Evolutionary conservation across 257 asterid genomes (phyloP).

Genomic region (Capsicum pubescens): DNA sequence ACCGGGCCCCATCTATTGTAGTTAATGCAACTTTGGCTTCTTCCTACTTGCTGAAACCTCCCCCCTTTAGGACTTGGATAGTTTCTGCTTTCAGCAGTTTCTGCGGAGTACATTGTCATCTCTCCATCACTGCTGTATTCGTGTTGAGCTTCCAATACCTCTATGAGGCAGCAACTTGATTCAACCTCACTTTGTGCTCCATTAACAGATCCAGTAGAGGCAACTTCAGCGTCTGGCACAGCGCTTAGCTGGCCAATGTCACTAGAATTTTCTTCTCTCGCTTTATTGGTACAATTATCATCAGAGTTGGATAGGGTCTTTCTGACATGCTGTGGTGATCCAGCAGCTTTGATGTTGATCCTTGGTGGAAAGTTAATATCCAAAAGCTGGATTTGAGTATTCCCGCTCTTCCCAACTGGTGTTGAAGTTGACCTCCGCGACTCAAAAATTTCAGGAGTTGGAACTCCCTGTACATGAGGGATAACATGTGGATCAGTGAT

Average conservation of each 20-base stretch:
- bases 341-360: constrained; percentile 44
- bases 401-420: constrained; percentile 56
- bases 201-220: constrained; percentile 80
- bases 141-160: constrained; percentile 47
- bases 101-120: constrained; percentile 98
- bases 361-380: constrained; percentile 92
- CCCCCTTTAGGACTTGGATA: constrained; percentile 74
- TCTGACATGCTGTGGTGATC: constrained; percentile 49
- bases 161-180: constrained; percentile 65
- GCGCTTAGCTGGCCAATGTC: constrained; percentile 42
- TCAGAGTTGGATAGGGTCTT: constrained; percentile 46
- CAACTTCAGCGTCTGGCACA: constrained; percentile 58
- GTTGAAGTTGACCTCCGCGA: constrained; percentile 68
- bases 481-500: not conserved
- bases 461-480: constrained; percentile 64
- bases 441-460: constrained; percentile 77
- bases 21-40: constrained; percentile 95
- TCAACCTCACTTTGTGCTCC: constrained; percentile 74
- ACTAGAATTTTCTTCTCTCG: constrained; percentile 40
- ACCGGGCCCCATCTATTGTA: constrained; percentile 77
- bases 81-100: constrained; percentile 95
- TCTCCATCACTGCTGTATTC: constrained; percentile 94
- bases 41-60: constrained; percentile 65
- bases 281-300: constrained; percentile 46
- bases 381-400: constrained; percentile 72